phyloP scores from a whole-genome alignment of 2,329 filamentous ascomycete genomes.

The Sclerotinia subarctica region DNA sequence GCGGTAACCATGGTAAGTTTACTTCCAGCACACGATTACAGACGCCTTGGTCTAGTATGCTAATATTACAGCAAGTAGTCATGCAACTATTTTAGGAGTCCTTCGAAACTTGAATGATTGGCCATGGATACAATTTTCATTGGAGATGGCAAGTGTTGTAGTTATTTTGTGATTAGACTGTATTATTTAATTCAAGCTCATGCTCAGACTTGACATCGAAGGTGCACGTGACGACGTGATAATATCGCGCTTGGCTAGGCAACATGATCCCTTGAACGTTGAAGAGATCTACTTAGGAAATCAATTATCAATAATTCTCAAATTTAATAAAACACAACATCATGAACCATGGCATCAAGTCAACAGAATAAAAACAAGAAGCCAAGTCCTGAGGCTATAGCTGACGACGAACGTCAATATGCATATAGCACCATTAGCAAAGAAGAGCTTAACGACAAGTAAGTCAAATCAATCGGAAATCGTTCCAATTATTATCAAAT shows the following conservation, averaged over 20 bases:
- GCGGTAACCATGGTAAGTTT: no score
- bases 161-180: neutral
- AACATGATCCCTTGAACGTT: neutral
- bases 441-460: slow-evolving; percentile 33
- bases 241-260: slow-evolving; percentile 11
- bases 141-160: neutral
- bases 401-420: slow-evolving; percentile 50
- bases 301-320: neutral
- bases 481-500: neutral
- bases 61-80: neutral
- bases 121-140: neutral
- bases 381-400: slow-evolving; percentile 31
- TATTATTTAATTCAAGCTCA: neutral
- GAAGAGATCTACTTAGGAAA: neutral
- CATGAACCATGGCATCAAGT: slow-evolving; percentile 20
- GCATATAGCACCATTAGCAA: slow-evolving; percentile 41
- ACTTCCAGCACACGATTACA: neutral
- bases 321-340: neutral
- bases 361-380: slow-evolving; percentile 11
- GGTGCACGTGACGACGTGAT: neutral
- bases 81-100: neutral
- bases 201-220: neutral
- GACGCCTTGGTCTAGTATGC: neutral
- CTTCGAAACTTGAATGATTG: neutral
- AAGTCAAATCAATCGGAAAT: slow-evolving; percentile 14